Conservation (phyloP, 331 rosid species). For the Pyrus hybrid region DNA sequence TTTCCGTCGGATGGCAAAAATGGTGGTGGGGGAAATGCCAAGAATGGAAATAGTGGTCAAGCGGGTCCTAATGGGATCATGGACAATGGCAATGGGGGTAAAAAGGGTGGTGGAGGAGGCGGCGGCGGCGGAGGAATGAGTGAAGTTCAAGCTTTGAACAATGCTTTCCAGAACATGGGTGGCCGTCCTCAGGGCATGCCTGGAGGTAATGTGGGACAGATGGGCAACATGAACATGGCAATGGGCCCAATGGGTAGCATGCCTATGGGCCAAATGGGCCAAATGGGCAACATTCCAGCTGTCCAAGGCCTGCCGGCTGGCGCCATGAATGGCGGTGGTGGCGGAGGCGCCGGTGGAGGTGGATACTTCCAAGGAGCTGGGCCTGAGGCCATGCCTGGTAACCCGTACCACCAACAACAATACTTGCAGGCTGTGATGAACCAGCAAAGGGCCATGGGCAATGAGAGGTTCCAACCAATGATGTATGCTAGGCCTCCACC, state of each 20-base stretch:
- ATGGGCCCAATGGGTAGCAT: slow-evolving; percentile 31
- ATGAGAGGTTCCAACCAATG: slow-evolving; percentile 65
- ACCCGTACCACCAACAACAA: slow-evolving; percentile 49
- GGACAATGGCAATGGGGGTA: not conserved
- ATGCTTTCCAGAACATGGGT: slow-evolving; percentile 20
- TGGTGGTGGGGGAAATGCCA: slow-evolving; percentile 27
- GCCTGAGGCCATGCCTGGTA: slow-evolving; percentile 41
- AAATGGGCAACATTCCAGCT: slow-evolving; percentile 40
- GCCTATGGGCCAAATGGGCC: slow-evolving; percentile 49
- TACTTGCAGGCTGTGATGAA: slow-evolving; percentile 54
- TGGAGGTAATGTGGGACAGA: slow-evolving; percentile 11
- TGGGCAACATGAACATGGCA: slow-evolving; percentile 10
- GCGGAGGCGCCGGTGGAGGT: slow-evolving; percentile 12
- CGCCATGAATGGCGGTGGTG: slow-evolving; percentile 25
- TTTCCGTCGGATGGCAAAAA: slow-evolving; percentile 14
- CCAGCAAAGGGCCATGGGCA: slow-evolving; percentile 56
- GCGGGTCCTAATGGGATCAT: slow-evolving; percentile 1
- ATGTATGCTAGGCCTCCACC: slow-evolving; percentile 63
- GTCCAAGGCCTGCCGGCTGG: slow-evolving; percentile 60
- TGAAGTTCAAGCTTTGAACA: slow-evolving; percentile 18
- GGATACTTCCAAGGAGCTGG: slow-evolving; percentile 43
- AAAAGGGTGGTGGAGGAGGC: slow-evolving; percentile 13
- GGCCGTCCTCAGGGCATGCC: slow-evolving; percentile 29
- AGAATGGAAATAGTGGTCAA: slow-evolving; percentile 3
- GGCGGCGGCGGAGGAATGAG: slow-evolving; percentile 4